Percentiles rank a stretch among this genome's conserved stretches.
Conservation (phyloP, 2,329 filamentous ascomycete species). For the Aspergillus unguis region DNA sequence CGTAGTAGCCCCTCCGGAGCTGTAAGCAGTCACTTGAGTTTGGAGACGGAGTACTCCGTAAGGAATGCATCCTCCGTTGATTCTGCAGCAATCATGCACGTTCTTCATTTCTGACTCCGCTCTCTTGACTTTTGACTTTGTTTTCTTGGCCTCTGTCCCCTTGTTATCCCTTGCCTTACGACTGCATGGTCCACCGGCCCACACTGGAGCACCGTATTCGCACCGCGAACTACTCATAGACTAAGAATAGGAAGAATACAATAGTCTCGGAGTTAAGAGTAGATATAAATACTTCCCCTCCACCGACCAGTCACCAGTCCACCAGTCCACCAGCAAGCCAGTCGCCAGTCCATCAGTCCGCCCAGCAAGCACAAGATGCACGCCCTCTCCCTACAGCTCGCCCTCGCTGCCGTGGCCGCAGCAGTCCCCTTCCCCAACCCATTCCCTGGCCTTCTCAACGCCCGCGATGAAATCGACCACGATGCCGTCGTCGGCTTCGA, state of each 20-base stretch:
- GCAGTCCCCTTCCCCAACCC: constrained; percentile 5
- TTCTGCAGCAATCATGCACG: neutral
- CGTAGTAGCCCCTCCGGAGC: no score
- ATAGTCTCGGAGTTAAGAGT: no score
- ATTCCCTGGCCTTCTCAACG: neutral
- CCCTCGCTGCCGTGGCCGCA: constrained; percentile 7
- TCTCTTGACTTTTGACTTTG: no score
- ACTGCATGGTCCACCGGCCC: neutral
- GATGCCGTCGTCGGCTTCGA: constrained; percentile 53
- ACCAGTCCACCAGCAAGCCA: no score
- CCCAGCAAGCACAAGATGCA: constrained; percentile 4
- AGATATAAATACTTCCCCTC: neutral
- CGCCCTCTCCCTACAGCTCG: constrained; percentile 4
- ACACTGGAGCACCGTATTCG: no score
- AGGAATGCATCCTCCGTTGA: neutral
- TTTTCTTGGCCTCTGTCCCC: neutral
- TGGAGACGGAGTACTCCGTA: no score
- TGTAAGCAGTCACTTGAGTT: no score
- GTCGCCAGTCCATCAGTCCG: neutral
- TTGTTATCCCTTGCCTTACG: no score
- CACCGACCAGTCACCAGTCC: no score
- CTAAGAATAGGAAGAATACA: no score
- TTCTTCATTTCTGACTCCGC: neutral
- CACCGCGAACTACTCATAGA: no score
- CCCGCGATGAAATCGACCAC: constrained; percentile 44